A percentile compares a stretch with the other conserved stretches of the same genome.
phyloP scores from a whole-genome alignment of 2,329 filamentous ascomycete genomes.

The Cercospora berteroae region DNA sequence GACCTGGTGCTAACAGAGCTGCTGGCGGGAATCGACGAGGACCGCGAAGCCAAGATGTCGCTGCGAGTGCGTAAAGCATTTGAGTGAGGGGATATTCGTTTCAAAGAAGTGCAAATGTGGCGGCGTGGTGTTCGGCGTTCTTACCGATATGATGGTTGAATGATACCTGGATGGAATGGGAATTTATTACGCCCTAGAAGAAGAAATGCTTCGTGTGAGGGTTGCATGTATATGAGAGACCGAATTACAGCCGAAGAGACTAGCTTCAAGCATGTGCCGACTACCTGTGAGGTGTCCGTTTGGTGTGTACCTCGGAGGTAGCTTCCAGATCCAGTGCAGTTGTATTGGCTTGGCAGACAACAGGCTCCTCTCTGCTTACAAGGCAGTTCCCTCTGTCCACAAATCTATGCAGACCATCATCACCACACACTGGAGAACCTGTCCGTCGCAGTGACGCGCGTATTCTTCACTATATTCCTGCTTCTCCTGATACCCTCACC shows the following conservation, averaged over 20 bases:
- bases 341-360: neutral
- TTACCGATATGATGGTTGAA: neutral
- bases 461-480: no score
- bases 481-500: no score
- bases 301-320: neutral
- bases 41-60: conserved; percentile 21
- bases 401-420: neutral
- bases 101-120: neutral
- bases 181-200: no score
- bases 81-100: neutral
- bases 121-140: neutral
- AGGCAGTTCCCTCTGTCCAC: neutral
- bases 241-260: no score
- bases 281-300: neutral
- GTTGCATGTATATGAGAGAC: no score
- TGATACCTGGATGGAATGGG: neutral
- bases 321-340: neutral
- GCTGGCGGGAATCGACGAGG: conserved; percentile 14
- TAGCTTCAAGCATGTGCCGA: no score
- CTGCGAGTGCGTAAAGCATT: conserved; percentile 24
- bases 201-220: no score
- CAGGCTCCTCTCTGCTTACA: neutral
- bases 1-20: conserved; percentile 44
- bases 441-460: no score
- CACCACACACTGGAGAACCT: no score